These are phyloP conservation scores for Asterionellopsis glacialis DNA, from an alignment of 108 stramenopile species.

Conservation along the genomic window DNA sequence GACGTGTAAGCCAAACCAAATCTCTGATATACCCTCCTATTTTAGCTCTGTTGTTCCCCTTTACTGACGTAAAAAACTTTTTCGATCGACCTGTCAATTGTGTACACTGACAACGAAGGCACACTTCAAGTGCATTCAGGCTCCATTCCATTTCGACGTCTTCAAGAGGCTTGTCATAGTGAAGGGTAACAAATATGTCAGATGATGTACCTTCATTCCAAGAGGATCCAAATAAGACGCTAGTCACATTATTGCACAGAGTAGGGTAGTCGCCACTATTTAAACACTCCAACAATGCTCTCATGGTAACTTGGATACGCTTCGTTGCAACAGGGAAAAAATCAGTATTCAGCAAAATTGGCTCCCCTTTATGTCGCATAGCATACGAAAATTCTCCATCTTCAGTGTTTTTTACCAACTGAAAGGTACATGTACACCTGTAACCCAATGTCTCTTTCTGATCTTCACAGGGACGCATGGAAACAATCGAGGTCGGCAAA, in stretches of 20 bases:
- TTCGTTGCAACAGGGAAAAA: conserved; percentile 58
- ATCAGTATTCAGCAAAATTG: conserved; percentile 26
- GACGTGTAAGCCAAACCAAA: conserved; percentile 16
- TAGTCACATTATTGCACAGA: conserved; percentile 33
- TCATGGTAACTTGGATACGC: conserved; percentile 58
- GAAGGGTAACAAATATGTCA: conserved; percentile 50
- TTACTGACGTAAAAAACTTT: conserved; percentile 19
- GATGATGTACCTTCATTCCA: conserved; percentile 36
- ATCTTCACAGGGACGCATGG: conserved; percentile 14
- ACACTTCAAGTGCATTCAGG: conserved; percentile 29
- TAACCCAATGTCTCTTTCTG: conserved; percentile 41
- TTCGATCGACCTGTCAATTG: conserved; percentile 51
- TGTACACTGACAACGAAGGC: conserved; percentile 22
- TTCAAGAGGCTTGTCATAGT: conserved; percentile 44
- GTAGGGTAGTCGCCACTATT: conserved; percentile 17
- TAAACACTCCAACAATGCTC: conserved; percentile 24
- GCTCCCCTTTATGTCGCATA: conserved; percentile 32
- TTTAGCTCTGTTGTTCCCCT: background rate
- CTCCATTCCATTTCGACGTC: conserved; percentile 29
- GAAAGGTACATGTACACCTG: conserved; percentile 68
- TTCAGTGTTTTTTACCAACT: conserved; percentile 23
- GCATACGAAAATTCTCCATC: conserved; percentile 35
- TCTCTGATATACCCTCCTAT: conserved; percentile 13
- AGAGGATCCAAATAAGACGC: conserved; percentile 51
- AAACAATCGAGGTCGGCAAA: conserved; percentile 1